Evolutionary conservation across 306 rosid genomes (phyloP).

Genomic region (Cucurbita pepo): DNA sequence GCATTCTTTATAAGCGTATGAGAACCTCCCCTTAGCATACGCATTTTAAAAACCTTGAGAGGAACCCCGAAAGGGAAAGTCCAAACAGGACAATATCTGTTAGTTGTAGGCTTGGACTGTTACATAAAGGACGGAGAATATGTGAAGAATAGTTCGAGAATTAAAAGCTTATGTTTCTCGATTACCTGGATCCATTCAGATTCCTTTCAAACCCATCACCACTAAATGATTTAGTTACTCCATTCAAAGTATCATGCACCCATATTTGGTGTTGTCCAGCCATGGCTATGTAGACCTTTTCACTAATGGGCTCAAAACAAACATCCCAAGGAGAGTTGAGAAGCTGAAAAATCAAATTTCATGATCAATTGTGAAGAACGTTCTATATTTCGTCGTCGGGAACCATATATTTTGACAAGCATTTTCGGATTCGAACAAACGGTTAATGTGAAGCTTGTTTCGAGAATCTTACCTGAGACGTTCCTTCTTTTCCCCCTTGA

Average conservation of each 20-base stretch:
- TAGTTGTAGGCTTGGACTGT: too few species aligned
- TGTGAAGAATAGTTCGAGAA: too few species aligned
- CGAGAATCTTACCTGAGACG: slow-evolving; percentile 48
- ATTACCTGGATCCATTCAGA: slow-evolving; percentile 79
- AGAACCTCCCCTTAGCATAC: too few species aligned
- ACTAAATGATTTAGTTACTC: slow-evolving; percentile 54
- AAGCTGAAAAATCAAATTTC: slow-evolving; percentile 32
- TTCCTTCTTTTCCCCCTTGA: slow-evolving; percentile 67
- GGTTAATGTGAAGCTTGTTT: slow-evolving; percentile 5
- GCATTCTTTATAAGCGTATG: too few species aligned
- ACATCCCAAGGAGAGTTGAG: slow-evolving; percentile 99
- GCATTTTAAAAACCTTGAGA: too few species aligned
- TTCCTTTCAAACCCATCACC: slow-evolving; percentile 96
- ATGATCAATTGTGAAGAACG: background rate
- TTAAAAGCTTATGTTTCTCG: background rate
- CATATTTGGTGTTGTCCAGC: slow-evolving; percentile 97
- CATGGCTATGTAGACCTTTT: slow-evolving; percentile 80
- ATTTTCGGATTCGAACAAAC: background rate
- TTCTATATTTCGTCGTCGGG: background rate
- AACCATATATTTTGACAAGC: background rate
- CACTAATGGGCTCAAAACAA: slow-evolving; percentile 76
- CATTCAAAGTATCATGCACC: slow-evolving; percentile 56
- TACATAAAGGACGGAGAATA: too few species aligned
- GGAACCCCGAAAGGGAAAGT: too few species aligned
- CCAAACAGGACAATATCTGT: too few species aligned